phyloP scores from a whole-genome alignment of 768 basidiomycete genomes.

The Kwoniella bestiolae region DNA sequence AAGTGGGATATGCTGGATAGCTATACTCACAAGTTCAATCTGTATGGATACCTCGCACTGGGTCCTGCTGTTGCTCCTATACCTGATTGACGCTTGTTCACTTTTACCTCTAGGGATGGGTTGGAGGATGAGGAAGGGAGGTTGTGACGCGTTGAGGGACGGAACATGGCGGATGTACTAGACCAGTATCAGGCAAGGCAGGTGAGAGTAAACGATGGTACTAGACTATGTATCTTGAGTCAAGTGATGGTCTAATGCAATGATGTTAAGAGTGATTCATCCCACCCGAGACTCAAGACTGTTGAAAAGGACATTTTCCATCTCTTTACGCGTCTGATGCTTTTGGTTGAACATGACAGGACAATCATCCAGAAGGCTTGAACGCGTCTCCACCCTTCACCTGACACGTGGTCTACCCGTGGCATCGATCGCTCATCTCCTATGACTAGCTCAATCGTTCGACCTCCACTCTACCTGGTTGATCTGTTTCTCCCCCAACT shows the following conservation, averaged over 20 bases:
- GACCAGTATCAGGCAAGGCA: not conserved
- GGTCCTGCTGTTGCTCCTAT: conserved; percentile 23
- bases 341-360: conserved; percentile 2
- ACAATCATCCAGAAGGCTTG: not conserved
- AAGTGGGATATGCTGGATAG: not conserved
- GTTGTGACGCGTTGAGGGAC: conserved; percentile 47
- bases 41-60: conserved; percentile 45
- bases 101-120: conserved; percentile 46
- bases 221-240: too few species aligned
- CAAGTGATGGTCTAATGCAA: too few species aligned
- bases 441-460: not conserved
- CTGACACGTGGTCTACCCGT: not conserved
- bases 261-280: too few species aligned
- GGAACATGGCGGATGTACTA: conserved; percentile 46
- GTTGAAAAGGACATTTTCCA: too few species aligned
- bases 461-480: conserved; percentile 8
- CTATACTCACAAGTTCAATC: conserved; percentile 70
- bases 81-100: conserved; percentile 42
- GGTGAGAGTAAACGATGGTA: not conserved
- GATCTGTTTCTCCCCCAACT: not conserved
- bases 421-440: not conserved
- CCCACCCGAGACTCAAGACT: too few species aligned
- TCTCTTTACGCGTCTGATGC: too few species aligned
- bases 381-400: conserved; percentile 9
- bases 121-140: conserved; percentile 31